Conservation (phyloP, 2,329 filamentous ascomycete genomes). For the Colletotrichum sp. region DNA sequence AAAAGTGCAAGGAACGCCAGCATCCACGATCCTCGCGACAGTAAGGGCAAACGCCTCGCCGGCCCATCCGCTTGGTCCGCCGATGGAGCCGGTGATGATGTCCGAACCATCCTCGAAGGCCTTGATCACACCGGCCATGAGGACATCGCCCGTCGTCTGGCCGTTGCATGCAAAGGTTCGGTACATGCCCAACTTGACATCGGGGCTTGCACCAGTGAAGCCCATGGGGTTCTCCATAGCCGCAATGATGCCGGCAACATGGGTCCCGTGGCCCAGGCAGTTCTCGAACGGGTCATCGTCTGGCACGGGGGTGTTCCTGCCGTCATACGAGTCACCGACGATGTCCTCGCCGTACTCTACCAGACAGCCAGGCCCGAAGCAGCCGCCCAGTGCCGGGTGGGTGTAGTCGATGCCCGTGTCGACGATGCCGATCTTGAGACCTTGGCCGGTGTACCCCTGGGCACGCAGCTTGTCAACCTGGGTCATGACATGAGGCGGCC, state of each 20-base stretch:
- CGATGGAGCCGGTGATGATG: conserved; percentile 61
- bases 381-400: conserved; percentile 51
- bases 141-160: conserved; percentile 35
- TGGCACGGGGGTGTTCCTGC: conserved; percentile 31
- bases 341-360: conserved; percentile 49
- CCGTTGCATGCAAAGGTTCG: conserved; percentile 39
- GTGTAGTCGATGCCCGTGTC: conserved; percentile 53
- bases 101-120: conserved; percentile 47
- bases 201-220: conserved; percentile 44
- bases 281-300: conserved; percentile 43
- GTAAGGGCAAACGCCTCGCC: conserved; percentile 55
- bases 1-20: conserved; percentile 58
- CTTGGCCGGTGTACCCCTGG: conserved; percentile 52
- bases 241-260: conserved; percentile 50
- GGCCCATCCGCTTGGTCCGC: conserved; percentile 53
- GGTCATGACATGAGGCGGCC: conserved; percentile 58
- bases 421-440: conserved; percentile 57
- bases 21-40: conserved; percentile 56
- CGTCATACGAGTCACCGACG: conserved; percentile 39
- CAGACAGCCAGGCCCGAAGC: conserved; percentile 50
- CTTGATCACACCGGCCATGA: conserved; percentile 42
- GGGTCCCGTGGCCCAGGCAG: conserved; percentile 47
- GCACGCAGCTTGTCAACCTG: conserved; percentile 58
- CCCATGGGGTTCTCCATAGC: conserved; percentile 39
- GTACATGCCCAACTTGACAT: conserved; percentile 42